These are phyloP conservation scores for Auriscalpium orientale DNA, from an alignment of 768 basidiomycete genomes.

Conservation along the genomic window DNA sequence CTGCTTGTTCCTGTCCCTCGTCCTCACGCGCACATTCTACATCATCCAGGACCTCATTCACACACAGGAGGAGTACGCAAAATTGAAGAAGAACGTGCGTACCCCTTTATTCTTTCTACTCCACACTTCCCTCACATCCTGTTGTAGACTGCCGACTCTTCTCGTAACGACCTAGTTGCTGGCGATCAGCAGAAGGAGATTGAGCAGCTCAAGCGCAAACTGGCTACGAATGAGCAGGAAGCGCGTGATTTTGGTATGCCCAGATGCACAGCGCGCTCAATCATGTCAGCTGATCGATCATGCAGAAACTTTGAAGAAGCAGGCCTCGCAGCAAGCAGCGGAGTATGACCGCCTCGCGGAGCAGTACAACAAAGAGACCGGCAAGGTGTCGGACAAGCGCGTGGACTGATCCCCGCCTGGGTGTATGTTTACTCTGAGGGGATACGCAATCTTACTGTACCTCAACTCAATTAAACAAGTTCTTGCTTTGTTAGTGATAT, in stretches of 20 bases:
- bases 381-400: constrained; percentile 54
- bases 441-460: background rate
- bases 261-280: background rate
- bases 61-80: constrained; percentile 80
- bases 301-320: constrained; percentile 73
- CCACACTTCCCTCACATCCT: background rate
- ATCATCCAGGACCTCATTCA: constrained; percentile 89
- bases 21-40: constrained; percentile 88
- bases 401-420: constrained; percentile 36
- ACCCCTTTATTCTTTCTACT: background rate
- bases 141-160: constrained; percentile 26
- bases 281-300: background rate
- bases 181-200: constrained; percentile 48
- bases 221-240: constrained; percentile 50
- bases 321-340: constrained; percentile 66
- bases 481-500: background rate
- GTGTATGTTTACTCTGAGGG: background rate
- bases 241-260: constrained; percentile 57
- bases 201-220: constrained; percentile 58
- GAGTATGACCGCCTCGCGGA: constrained; percentile 82
- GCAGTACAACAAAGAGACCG: constrained; percentile 66
- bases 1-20: constrained; percentile 91
- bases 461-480: background rate
- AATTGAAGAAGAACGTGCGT: constrained; percentile 55
- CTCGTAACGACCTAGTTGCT: constrained; percentile 21